Evolutionary conservation across 192 early-diverging fungal genomes (phyloP).

Genomic region (Phlyctochytrium arcticum): DNA sequence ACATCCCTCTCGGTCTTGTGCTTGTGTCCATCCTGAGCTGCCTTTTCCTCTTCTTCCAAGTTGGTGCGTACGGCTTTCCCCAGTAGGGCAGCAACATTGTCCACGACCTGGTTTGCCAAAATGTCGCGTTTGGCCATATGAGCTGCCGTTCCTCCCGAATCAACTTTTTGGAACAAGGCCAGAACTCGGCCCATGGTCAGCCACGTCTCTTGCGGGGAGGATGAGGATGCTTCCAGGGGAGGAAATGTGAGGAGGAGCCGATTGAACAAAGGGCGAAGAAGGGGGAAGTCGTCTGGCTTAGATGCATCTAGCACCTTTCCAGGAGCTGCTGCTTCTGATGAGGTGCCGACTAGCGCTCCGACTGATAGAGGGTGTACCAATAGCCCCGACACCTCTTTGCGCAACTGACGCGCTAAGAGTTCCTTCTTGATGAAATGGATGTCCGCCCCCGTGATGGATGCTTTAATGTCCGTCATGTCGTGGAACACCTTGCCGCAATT

Average conservation of each 20-base stretch:
- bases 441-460: not conserved
- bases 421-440: slow-evolving; percentile 21
- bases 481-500: too few relatives aligned
- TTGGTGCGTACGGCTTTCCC: slow-evolving; percentile 17
- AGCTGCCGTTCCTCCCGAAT: slow-evolving; percentile 20
- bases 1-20: not conserved
- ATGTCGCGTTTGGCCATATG: slow-evolving; percentile 20
- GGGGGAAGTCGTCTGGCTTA: slow-evolving; percentile 8
- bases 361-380: not conserved
- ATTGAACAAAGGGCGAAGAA: slow-evolving; percentile 16
- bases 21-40: too few relatives aligned
- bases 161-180: slow-evolving; percentile 5
- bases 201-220: slow-evolving; percentile 9
- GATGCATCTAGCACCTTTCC: not conserved
- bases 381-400: slow-evolving; percentile 12
- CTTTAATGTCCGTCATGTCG: not conserved
- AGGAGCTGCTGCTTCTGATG: not conserved
- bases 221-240: slow-evolving; percentile 1
- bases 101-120: slow-evolving; percentile 18
- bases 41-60: not conserved
- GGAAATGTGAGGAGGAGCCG: slow-evolving; percentile 18
- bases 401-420: slow-evolving; percentile 17
- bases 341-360: not conserved
- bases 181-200: slow-evolving; percentile 6
- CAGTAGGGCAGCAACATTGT: slow-evolving; percentile 20